Evolutionary conservation across 1,139 yeast species (phyloP), one percentile per base, ranked within the genome.

Genomic region (Hyphopichia wangnamkhiaoensis): DNA sequence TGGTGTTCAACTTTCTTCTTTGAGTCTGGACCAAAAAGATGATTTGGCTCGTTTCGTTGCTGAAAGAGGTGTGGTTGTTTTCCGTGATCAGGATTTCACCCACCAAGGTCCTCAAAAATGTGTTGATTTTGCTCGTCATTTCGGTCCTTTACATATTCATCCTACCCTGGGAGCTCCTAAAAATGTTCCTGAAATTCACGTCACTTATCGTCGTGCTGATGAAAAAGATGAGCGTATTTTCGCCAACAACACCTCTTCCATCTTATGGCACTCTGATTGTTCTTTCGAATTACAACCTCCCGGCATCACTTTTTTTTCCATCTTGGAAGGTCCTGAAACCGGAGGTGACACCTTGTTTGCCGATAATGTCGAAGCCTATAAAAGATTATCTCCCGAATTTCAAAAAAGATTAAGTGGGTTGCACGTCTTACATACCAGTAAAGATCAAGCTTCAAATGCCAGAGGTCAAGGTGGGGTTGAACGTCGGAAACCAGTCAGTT

Each of bases 331-430:
- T 28, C 84, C 90, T 31, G 76, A 73, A 38, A 57, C 77, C 13
- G 91, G 91, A 41, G 91, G 91, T 42, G 91, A 84, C 57, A 84
- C 93, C 13, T 61, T 80, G 38, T 84, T 84, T 64, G 70, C 80
- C 7, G 82, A 80, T 47, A 71, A 80, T 25, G 72, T 76, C 41
- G 88, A 81, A 44, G 80, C 86, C 12, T 84, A 82, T 58, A 79
- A 82, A 46, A 68, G 85, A 52, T 68, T 84, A 43, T 82, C 89
- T 1, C 85, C 86, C n/a, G 68, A 65, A 9, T 71, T 84, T 56
- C 74, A 78, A 54, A 61, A 74, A 44, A 70, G 79, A 52, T 60
- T 83, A 42, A 76, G 74, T 39, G 78, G 79, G 5, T 69, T 81
- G 46, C 74, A 77, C 44, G 90, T 83, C 6, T 61, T 79, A 35